These are phyloP conservation scores for sorghum (Sorghum bicolor) DNA, from an alignment of 176 grass and related monocot genomes.

Conservation along the genomic window Sorghum_bicolor_NCBIv3 NC_012871.2:76949501-76950000, in stretches of 20 bases:
- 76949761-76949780: conserved; percentile 43
- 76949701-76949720: conserved; percentile 37
- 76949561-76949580: conserved; percentile 16
- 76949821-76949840: conserved; percentile 57
- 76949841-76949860: conserved; percentile 88
- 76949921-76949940: conserved; percentile 57
- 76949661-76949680: conserved; percentile 70
- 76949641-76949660: conserved; percentile 58
- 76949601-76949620: conserved; percentile 41
- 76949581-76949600: conserved; percentile 19
- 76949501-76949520: background rate
- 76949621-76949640: conserved; percentile 1
- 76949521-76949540: background rate
- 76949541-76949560: conserved; percentile 17
- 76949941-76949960: conserved; percentile 75
- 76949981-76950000: conserved; percentile 70
- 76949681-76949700: conserved; percentile 48
- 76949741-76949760: conserved; percentile 68
- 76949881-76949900: conserved; percentile 79
- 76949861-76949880: conserved; percentile 93
- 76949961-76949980: conserved; percentile 50
- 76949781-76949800: conserved; percentile 65
- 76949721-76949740: conserved; percentile 60
- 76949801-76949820: conserved; percentile 69
- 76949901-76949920: conserved; percentile 69